A percentile compares a stretch with the other conserved stretches of the same genome.
Conservation (phyloP, 805 yeast genomes). For the Saturnispora zaruensis region DNA sequence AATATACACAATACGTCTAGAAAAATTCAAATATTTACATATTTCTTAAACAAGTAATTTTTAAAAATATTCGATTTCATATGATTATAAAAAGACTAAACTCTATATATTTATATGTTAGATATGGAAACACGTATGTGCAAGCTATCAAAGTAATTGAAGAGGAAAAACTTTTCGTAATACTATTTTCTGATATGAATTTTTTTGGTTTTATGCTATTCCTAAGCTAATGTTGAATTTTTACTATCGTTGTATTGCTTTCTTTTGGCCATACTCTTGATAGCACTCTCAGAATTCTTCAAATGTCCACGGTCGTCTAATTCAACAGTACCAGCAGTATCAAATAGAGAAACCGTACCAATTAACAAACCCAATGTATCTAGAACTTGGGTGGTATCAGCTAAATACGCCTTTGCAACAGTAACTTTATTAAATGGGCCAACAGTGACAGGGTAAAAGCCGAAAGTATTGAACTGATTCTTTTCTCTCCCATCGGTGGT, state of each 20-base stretch:
- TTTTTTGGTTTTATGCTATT: neutral
- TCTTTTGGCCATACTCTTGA: conserved; percentile 27
- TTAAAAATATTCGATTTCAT: neutral
- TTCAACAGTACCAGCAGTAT: conserved; percentile 67
- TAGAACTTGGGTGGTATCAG: conserved; percentile 75
- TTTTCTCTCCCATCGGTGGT: conserved; percentile 32
- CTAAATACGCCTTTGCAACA: conserved; percentile 74
- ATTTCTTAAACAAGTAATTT: conserved; percentile 47
- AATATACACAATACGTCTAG: neutral
- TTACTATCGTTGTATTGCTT: conserved; percentile 80
- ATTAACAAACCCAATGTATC: conserved; percentile 74
- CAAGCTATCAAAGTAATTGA: neutral
- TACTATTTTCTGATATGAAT: neutral
- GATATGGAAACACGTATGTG: neutral
- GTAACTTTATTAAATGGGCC: conserved; percentile 89
- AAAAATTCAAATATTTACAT: conserved; percentile 52
- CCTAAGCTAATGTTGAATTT: conserved; percentile 35
- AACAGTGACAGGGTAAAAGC: conserved; percentile 79
- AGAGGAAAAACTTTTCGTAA: neutral
- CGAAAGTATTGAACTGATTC: conserved; percentile 45
- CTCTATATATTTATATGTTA: neutral
- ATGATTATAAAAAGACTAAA: neutral
- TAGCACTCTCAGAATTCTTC: conserved; percentile 37
- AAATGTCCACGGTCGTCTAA: conserved; percentile 74
- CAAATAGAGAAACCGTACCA: conserved; percentile 72